Evolutionary conservation across 495 filamentous ascomycete species (phyloP), one percentile per base, ranked within the genome.

Genomic region (Cenococcum geophilum): DNA sequence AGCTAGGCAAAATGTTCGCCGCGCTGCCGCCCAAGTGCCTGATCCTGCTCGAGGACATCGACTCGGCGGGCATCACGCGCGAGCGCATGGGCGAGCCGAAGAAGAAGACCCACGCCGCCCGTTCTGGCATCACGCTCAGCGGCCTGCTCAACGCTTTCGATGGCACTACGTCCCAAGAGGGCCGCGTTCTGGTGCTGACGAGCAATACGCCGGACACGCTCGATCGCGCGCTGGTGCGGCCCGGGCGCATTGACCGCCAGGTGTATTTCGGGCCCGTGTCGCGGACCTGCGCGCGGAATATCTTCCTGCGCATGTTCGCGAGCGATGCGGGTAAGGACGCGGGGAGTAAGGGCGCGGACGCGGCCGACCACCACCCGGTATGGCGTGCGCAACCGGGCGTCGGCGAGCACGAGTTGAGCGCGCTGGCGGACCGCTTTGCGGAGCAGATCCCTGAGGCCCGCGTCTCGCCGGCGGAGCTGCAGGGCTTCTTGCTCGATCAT

Each of bases 101-200:
- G 16, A 9, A 48, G 37, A 62, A 49, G 48, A 16, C 4, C 48
- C 45, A 54, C 4, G 20, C 25, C 11, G 22, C 34, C 12, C 49
- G 37, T 6, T 32, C 27, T 47, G 54, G 49, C 40, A 61, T 70
- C 34, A 62, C 68, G 21, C 60, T 70, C 20, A 62, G 50, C 25
- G 64, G 62, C 8, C 60, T 70, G 18, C 68, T 68, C 0, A 70
- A 68, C 52, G 68, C 62, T n/a, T 36, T 70, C 12, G 68, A 70
- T 45, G 66, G 68, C 36, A 49, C 65, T 34, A 51, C 49, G 20
- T 62, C 62, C 14, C 47, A 40, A 9, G 59, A 68, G 56, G 68
- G 65, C 42, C 53, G 68, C 34, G 55, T 70, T 16, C 37, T 66
- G n/a, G 52, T 68, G 43, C 65, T 70, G 61, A 70, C 68, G n/a